Conservation (phyloP, 106 monocot genomes). For the Alisma plantagoaquatica region DNA sequence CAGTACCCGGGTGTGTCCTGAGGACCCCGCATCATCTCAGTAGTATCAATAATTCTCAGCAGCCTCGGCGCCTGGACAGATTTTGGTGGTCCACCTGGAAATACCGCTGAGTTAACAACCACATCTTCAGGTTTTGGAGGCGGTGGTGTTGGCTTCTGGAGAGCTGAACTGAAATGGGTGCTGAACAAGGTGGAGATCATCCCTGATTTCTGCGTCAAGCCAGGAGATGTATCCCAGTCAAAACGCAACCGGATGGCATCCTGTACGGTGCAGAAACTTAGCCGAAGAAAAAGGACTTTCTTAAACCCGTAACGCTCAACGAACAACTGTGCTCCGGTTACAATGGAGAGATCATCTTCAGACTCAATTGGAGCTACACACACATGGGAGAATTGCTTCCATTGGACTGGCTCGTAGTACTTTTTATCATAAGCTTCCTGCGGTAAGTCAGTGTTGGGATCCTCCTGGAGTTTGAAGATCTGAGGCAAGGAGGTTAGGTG, state of each 20-base stretch:
- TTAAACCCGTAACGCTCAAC: slow-evolving; percentile 50
- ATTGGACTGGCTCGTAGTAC: too few relatives aligned
- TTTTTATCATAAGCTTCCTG: too few relatives aligned
- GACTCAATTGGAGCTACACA: too few relatives aligned
- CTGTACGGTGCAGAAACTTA: slow-evolving; percentile 42
- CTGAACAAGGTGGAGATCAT: slow-evolving; percentile 63
- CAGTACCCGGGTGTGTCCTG: slow-evolving; percentile 72
- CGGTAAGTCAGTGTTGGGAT: too few relatives aligned
- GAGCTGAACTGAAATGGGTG: slow-evolving; percentile 52
- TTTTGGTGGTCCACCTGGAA: slow-evolving; percentile 61
- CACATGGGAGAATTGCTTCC: too few relatives aligned
- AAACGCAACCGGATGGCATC: slow-evolving; percentile 27
- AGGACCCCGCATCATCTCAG: slow-evolving; percentile 70
- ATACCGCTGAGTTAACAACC: slow-evolving; percentile 74
- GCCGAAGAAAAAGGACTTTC: slow-evolving; percentile 70
- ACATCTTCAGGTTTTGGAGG: slow-evolving; percentile 42
- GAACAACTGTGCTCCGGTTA: too few relatives aligned
- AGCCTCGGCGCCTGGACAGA: slow-evolving; percentile 55
- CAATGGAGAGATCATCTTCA: too few relatives aligned
- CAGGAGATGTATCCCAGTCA: slow-evolving; percentile 73
- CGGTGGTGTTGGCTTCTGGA: slow-evolving; percentile 45
- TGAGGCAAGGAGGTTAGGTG: too few relatives aligned
- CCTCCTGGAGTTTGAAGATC: too few relatives aligned
- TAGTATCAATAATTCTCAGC: slow-evolving; percentile 54
- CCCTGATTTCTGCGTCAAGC: slow-evolving; percentile 54